A percentile compares a stretch with the other conserved stretches of the same genome.
phyloP scores from a whole-genome alignment of 306 rosid species.

The Prunus salicina region DNA sequence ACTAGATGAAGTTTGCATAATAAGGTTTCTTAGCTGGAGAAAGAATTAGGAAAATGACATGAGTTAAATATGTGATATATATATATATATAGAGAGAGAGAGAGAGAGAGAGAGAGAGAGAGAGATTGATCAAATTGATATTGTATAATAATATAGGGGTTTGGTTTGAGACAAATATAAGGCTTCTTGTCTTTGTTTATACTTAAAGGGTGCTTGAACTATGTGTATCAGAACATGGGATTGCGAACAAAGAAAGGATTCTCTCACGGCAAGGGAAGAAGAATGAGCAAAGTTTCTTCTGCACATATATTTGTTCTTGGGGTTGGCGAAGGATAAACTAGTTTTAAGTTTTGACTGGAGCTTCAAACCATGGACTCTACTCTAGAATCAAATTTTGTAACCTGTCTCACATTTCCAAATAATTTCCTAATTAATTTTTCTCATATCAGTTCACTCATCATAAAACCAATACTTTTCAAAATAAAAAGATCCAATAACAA shows the following conservation, averaged over 20 bases:
- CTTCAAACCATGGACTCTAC: background rate
- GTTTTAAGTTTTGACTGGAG: background rate
- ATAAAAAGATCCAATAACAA: background rate
- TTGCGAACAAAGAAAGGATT: constrained; percentile 36
- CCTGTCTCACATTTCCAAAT: background rate
- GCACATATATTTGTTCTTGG: constrained; percentile 15
- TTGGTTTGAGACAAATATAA: constrained; percentile 12
- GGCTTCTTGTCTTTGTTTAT: constrained; percentile 18
- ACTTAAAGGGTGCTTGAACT: constrained; percentile 22
- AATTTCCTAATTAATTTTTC: background rate
- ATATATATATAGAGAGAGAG: background rate
- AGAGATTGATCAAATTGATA: background rate
- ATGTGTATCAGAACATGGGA: constrained; percentile 36
- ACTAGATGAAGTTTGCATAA: constrained; percentile 1
- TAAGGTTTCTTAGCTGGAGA: background rate
- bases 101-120: no score
- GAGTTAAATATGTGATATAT: background rate
- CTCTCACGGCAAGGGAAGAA: constrained; percentile 16
- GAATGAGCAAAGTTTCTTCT: constrained; percentile 8
- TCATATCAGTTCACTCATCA: background rate
- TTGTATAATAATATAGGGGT: background rate
- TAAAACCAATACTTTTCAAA: background rate
- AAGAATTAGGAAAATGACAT: background rate
- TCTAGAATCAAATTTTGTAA: background rate
- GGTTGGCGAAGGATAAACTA: background rate